A percentile compares a stretch with the other conserved stretches of the same genome.
phyloP scores from a whole-genome alignment of 2,329 filamentous ascomycete genomes.

The Fusarium sp. region DNA sequence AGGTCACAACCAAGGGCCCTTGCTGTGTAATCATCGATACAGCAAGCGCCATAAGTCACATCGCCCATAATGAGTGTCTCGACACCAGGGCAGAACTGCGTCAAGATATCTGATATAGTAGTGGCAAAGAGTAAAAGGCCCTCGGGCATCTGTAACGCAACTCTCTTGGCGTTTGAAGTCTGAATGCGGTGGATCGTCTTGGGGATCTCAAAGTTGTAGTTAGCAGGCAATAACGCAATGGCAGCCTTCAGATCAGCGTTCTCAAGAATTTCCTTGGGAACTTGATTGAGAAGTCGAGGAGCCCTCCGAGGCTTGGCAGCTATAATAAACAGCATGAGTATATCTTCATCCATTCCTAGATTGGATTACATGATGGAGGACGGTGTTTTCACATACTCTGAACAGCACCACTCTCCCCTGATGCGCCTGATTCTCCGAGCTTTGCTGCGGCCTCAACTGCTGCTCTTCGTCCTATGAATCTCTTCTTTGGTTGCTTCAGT shows the following conservation, averaged over 20 bases:
- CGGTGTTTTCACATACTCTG: conserved; percentile 58
- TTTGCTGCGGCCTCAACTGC: conserved; percentile 69
- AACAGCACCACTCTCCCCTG: conserved; percentile 46
- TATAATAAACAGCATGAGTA: conserved; percentile 48
- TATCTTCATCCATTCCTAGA: not conserved
- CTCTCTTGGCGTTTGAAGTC: conserved; percentile 77
- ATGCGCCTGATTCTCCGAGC: conserved; percentile 44
- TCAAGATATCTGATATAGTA: conserved; percentile 95
- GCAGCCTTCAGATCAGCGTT: conserved; percentile 88
- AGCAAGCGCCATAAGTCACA: conserved; percentile 98
- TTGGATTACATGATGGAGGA: not conserved
- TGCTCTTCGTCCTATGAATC: conserved; percentile 86
- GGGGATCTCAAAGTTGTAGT: conserved; percentile 98
- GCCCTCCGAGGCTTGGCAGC: conserved; percentile 76
- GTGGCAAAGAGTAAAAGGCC: conserved; percentile 95
- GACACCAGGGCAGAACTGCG: conserved; percentile 89
- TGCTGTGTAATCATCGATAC: conserved; percentile 98
- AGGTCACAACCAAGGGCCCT: conserved; percentile 93
- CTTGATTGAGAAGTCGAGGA: conserved; percentile 86
- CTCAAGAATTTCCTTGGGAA: conserved; percentile 86
- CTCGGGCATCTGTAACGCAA: conserved; percentile 97
- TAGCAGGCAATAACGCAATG: conserved; percentile 86
- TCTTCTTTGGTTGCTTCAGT: conserved; percentile 82
- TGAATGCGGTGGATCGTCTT: conserved; percentile 97
- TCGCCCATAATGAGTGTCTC: conserved; percentile 99